Percentiles rank a stretch among this genome's conserved stretches.
phyloP scores from a whole-genome alignment of 2,329 filamentous ascomycete species.

The Penicillium crustosum region DNA sequence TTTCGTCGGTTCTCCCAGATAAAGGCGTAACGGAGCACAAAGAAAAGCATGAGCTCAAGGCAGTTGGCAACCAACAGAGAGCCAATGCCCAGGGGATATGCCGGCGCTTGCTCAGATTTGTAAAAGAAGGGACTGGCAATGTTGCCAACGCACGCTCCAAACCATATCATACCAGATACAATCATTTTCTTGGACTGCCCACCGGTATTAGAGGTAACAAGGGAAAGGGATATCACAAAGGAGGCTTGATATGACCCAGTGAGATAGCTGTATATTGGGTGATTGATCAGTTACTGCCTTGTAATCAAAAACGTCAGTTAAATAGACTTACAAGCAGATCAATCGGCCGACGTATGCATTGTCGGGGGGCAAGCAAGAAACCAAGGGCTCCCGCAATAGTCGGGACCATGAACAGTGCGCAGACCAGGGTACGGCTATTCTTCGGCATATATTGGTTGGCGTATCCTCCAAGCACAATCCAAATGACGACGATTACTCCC shows the following conservation, averaged over 20 bases:
- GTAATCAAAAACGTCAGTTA: constrained; percentile 42
- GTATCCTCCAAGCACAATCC: constrained; percentile 18
- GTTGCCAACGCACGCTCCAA: constrained; percentile 30
- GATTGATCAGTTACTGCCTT: constrained; percentile 10
- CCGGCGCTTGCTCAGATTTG: constrained; percentile 18
- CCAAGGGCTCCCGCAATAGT: neutral
- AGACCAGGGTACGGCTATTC: neutral
- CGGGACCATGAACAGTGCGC: neutral
- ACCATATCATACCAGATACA: constrained; percentile 27
- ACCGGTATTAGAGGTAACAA: constrained; percentile 30
- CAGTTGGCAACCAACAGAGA: neutral
- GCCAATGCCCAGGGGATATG: constrained; percentile 12
- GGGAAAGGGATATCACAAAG: constrained; percentile 34
- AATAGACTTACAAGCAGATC: constrained; percentile 23
- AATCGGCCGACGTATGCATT: constrained; percentile 25
- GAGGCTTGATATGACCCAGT: constrained; percentile 30
- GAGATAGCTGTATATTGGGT: neutral
- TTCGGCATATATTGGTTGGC: neutral
- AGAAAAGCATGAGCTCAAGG: neutral
- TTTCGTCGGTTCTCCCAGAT: neutral
- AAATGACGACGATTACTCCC: constrained; percentile 27
- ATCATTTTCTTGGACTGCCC: constrained; percentile 33
- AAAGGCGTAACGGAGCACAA: neutral
- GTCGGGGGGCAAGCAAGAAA: constrained; percentile 30
- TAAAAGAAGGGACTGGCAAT: constrained; percentile 20